Base-by-base conservation (phyloP, 139 green algal genomes). In the Chlorella sorokiniana region DNA sequence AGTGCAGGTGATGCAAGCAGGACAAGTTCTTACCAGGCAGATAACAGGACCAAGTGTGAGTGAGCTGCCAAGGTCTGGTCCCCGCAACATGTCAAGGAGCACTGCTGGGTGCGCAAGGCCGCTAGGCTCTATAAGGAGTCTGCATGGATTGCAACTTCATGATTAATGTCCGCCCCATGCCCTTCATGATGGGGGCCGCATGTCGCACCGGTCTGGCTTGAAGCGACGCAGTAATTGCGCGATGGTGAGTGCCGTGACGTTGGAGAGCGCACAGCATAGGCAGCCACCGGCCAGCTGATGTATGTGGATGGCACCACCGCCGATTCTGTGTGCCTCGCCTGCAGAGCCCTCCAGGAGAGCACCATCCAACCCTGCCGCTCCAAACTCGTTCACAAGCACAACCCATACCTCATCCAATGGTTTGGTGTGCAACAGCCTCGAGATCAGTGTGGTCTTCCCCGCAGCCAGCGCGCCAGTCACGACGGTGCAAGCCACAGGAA, bases 371-470 rank as follows among this genome's bases (percentile, higher is more conserved):
- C 91, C 92, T 0, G 92, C 54, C 8, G 87, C 83, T 0, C 91
- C 92, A 84, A 93, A 92, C 48, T 95, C 92, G 51, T 95, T 95
- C 18, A 94, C 86, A 0, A 95, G 40, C 3, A 95, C 59, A 2
- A 87, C 89, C 91, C 91, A 95, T 16, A 81, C 45, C 56, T 94
- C 89, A 14, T 56, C 67, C 0, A 70, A 7, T 2, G 87, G 90
- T 62, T 86, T 88, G 18, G 48, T 44, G 0, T 35, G 3, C 27
- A 95, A 48, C 38, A 93, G 78, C 29, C 67, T 31, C 0, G 42
- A 52, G 0, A 95, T 74, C 7, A 78, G 65, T 10, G 91, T 94
- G 7, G 91, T 95, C 52, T 95, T 95, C 41, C 92, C 92, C 0
- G 81, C 75, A 0, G 86, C 89, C 25, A 95, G 84, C 0, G 75